A percentile compares a stretch with the other conserved stretches of the same genome.
Conservation (phyloP, 768 basidiomycete genomes). For the Leucosporidium creatinivorum region DNA sequence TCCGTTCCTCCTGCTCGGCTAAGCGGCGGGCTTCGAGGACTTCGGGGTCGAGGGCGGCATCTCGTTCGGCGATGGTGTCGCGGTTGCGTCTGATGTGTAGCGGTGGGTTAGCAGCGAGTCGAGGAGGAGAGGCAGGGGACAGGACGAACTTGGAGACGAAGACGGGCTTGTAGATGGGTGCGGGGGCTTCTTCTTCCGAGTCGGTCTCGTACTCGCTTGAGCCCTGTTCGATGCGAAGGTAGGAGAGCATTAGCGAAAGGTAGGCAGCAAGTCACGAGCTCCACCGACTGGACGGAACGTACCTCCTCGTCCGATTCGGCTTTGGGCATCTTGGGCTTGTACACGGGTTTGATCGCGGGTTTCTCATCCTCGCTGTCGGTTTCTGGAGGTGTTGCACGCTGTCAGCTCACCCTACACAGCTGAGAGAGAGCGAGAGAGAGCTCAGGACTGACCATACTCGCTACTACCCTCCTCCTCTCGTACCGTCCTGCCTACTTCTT, state of each 20-base stretch:
- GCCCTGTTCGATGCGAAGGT: slow-evolving; percentile 45
- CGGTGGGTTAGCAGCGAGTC: background rate
- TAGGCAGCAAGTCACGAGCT: background rate
- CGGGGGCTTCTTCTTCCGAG: slow-evolving; percentile 64
- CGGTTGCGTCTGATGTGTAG: slow-evolving; percentile 26
- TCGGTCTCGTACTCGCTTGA: slow-evolving; percentile 81
- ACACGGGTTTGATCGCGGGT: slow-evolving; percentile 36
- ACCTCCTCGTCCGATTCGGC: slow-evolving; percentile 13
- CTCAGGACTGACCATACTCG: slow-evolving; percentile 42
- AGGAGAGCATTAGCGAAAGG: too few relatives aligned
- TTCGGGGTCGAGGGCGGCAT: slow-evolving; percentile 62
- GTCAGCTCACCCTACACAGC: background rate
- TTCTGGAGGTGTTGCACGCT: slow-evolving; percentile 51
- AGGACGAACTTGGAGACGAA: slow-evolving; percentile 81
- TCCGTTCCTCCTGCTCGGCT: slow-evolving; percentile 68
- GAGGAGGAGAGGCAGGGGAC: background rate
- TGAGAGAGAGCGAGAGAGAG: too few relatives aligned
- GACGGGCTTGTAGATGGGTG: slow-evolving; percentile 76
- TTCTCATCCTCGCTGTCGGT: slow-evolving; percentile 44
- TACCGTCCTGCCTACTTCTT: slow-evolving; percentile 67
- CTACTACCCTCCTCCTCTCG: background rate
- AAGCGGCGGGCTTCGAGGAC: slow-evolving; percentile 64
- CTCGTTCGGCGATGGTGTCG: slow-evolving; percentile 61
- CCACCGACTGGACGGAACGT: slow-evolving; percentile 24
- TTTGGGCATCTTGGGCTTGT: slow-evolving; percentile 9